Percentiles rank a stretch among this genome's conserved stretches.
phyloP scores from a whole-genome alignment of 2,329 filamentous ascomycete genomes.

The Nannizziopsis barbatae region DNA sequence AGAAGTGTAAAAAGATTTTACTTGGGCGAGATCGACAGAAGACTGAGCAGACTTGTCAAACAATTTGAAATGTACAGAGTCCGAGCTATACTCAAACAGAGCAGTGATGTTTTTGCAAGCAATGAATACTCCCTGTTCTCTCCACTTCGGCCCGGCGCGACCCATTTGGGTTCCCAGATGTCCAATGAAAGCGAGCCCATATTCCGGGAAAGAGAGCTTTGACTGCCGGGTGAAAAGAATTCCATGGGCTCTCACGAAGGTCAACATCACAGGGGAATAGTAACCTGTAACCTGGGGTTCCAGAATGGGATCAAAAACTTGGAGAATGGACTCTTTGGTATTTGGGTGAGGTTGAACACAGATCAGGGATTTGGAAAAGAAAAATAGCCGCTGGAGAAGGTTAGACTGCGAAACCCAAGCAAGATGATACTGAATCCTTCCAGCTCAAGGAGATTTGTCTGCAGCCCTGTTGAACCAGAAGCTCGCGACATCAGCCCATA shows the following conservation, averaged over 20 bases:
- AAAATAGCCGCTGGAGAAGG: slow-evolving; percentile 47
- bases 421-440: slow-evolving; percentile 76
- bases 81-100: slow-evolving; percentile 45
- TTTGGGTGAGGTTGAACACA: slow-evolving; percentile 46
- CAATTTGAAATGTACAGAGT: slow-evolving; percentile 28
- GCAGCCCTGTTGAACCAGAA: slow-evolving; percentile 79
- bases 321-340: slow-evolving; percentile 46
- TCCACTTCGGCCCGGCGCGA: slow-evolving; percentile 39
- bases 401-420: slow-evolving; percentile 54
- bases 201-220: slow-evolving; percentile 30
- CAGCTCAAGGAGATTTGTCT: slow-evolving; percentile 61
- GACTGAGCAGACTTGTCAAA: slow-evolving; percentile 15
- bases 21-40: not conserved
- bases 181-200: slow-evolving; percentile 33
- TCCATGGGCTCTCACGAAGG: slow-evolving; percentile 45
- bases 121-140: slow-evolving; percentile 45
- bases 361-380: slow-evolving; percentile 48
- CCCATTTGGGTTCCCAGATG: slow-evolving; percentile 40
- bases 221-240: slow-evolving; percentile 34
- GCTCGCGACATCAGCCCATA: slow-evolving; percentile 67
- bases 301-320: slow-evolving; percentile 44
- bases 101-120: slow-evolving; percentile 45
- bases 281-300: not conserved
- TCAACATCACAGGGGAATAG: slow-evolving; percentile 32
- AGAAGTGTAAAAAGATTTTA: not conserved